Percentiles rank a stretch among this genome's conserved stretches.
phyloP scores from a whole-genome alignment of 176 grass and related monocot species.

The Zizania latifolia region DNA sequence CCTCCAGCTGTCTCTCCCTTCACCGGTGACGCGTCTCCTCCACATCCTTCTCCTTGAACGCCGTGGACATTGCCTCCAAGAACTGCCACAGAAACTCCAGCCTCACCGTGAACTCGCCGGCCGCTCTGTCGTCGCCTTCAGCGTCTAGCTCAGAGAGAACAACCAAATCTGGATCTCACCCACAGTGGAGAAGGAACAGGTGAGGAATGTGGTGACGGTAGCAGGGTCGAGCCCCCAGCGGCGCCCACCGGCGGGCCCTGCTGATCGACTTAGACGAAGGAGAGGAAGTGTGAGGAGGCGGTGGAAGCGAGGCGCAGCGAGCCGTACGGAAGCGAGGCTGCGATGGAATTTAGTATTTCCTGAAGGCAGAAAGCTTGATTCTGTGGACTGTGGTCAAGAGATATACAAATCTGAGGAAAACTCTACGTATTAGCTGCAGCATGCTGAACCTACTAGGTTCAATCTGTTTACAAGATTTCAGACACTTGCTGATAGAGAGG shows the following conservation, averaged over 20 bases:
- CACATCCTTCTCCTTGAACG: constrained; percentile 81
- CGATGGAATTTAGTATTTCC: constrained; percentile 55
- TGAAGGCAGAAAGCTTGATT: constrained; percentile 20
- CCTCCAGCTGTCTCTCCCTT: constrained; percentile 58
- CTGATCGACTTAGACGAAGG: no score
- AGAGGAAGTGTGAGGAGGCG: no score
- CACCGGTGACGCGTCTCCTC: constrained; percentile 39
- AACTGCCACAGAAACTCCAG: constrained; percentile 74
- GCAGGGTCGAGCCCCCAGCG: no score
- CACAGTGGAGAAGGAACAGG: no score
- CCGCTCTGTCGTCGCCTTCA: constrained; percentile 19
- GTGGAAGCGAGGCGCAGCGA: no score
- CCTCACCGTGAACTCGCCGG: constrained; percentile 44
- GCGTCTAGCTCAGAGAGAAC: constrained; percentile 78
- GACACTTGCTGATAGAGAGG: constrained; percentile 66
- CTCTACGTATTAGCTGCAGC: constrained; percentile 44
- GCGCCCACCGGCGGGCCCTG: no score
- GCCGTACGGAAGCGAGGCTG: no score
- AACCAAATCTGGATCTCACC: constrained; percentile 70
- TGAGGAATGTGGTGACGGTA: no score
- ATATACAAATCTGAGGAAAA: constrained; percentile 56
- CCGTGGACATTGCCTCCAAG: constrained; percentile 70
- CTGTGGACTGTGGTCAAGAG: constrained; percentile 40
- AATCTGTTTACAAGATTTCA: constrained; percentile 89
- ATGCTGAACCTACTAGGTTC: constrained; percentile 57